These are phyloP conservation scores for Nepenthes mirabilis DNA, from an alignment of 148 eudicot species.

Conservation along the genomic window DNA sequence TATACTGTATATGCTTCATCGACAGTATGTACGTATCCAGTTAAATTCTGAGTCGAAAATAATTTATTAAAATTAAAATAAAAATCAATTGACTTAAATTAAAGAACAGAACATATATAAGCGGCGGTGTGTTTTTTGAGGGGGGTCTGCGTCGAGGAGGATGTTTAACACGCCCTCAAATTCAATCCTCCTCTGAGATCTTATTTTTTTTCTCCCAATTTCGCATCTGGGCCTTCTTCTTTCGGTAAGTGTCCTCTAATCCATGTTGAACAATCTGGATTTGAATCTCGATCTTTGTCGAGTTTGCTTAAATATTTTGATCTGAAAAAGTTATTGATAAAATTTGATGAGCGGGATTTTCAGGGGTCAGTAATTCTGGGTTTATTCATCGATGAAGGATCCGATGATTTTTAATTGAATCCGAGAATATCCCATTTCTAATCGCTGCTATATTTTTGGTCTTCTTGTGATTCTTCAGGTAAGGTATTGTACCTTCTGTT, in stretches of 20 bases:
- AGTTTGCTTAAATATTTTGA: constrained; percentile 10
- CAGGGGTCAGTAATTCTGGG: neutral
- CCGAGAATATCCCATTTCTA: constrained; percentile 12
- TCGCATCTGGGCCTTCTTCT: constrained; percentile 17
- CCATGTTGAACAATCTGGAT: neutral
- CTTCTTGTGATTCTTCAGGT: constrained; percentile 18
- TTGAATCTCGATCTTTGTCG: constrained; percentile 12
- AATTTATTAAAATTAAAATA: no score
- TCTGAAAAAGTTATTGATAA: neutral
- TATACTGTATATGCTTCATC: no score
- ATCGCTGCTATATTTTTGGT: constrained; percentile 11
- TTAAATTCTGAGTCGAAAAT: no score
- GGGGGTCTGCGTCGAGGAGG: no score
- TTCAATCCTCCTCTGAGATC: constrained; percentile 13
- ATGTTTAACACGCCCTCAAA: constrained; percentile 27
- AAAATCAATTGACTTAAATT: no score
- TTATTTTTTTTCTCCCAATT: constrained; percentile 15
- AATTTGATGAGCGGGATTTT: constrained; percentile 1
- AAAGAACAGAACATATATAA: no score
- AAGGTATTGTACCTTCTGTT: constrained; percentile 10
- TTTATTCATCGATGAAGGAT: constrained; percentile 15
- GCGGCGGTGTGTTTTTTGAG: no score
- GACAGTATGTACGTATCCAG: no score
- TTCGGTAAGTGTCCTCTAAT: constrained; percentile 15
- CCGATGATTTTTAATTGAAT: constrained; percentile 18